Percentiles rank a stretch among this genome's conserved stretches.
Evolutionary conservation across 768 basidiomycete genomes (phyloP).

Genomic region (Psilocybe tampanensis): DNA sequence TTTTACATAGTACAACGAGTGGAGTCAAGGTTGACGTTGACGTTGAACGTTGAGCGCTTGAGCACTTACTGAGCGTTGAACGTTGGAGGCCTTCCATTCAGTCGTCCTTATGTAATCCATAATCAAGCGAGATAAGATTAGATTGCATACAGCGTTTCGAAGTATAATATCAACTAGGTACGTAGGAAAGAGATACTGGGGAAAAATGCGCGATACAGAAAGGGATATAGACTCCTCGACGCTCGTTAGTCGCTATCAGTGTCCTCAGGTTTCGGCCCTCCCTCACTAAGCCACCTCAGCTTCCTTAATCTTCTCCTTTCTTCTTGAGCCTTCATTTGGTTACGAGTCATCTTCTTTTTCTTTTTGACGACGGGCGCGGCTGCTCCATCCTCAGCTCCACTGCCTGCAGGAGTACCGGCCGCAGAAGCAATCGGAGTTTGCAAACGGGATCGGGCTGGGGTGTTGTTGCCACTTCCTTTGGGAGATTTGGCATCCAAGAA

Average conservation of each 20-base stretch:
- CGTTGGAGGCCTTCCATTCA: too few relatives aligned
- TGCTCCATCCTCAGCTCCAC: conserved; percentile 67
- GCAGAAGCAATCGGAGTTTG: conserved; percentile 72
- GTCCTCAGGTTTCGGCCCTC: conserved; percentile 83
- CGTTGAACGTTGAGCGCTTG: too few relatives aligned
- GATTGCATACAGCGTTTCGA: too few relatives aligned
- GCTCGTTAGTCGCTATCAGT: conserved; percentile 61
- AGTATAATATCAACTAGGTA: too few relatives aligned
- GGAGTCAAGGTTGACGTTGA: too few relatives aligned
- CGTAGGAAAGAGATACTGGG: too few relatives aligned
- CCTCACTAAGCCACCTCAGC: conserved; percentile 79
- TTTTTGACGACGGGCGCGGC: conserved; percentile 54
- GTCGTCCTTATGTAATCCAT: too few relatives aligned
- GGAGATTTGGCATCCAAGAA: conserved; percentile 72
- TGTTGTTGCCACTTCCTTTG: conserved; percentile 71
- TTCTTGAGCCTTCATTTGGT: conserved; percentile 87
- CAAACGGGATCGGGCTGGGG: conserved; percentile 69
- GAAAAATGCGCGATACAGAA: background rate
- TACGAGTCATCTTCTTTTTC: conserved; percentile 92
- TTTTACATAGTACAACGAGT: too few relatives aligned
- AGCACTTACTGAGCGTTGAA: too few relatives aligned
- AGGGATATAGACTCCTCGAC: background rate
- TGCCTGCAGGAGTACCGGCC: conserved; percentile 74
- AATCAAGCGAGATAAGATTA: too few relatives aligned
- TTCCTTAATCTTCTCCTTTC: conserved; percentile 82